These are phyloP conservation scores for Oleoguttula mirabilis DNA, from an alignment of 495 filamentous ascomycete species.

Conservation along the genomic window DNA sequence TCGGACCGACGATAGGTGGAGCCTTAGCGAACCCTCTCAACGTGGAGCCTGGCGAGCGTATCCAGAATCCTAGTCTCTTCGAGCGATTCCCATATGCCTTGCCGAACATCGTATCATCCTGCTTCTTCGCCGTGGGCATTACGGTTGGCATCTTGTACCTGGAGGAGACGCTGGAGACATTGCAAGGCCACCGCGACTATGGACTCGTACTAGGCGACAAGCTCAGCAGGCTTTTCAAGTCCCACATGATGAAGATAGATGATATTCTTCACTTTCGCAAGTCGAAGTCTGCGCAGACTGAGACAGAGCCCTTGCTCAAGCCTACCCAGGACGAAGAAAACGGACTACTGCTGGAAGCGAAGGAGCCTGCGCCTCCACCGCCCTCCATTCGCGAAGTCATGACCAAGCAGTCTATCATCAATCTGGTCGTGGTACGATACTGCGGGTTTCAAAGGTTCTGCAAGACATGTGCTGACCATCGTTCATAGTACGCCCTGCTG, in stretches of 20 bases:
- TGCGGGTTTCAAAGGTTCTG: too few relatives aligned
- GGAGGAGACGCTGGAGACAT: conserved; percentile 61
- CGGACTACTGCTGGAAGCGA: neutral
- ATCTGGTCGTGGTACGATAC: conserved; percentile 56
- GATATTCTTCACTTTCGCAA: conserved; percentile 16
- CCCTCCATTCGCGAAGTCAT: conserved; percentile 54
- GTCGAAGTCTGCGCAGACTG: neutral
- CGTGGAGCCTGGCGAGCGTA: conserved; percentile 51
- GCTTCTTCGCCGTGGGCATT: conserved; percentile 63
- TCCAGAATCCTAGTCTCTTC: conserved; percentile 45
- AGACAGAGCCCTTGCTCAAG: conserved; percentile 26
- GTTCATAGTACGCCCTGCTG: conserved; percentile 67
- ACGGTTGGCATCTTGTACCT: conserved; percentile 60
- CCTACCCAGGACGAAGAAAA: conserved; percentile 4
- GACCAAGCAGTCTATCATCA: conserved; percentile 59
- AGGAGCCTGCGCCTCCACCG: conserved; percentile 21
- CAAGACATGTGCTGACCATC: too few relatives aligned
- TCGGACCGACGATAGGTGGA: conserved; percentile 81
- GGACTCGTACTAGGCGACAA: conserved; percentile 53
- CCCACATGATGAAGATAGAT: conserved; percentile 12
- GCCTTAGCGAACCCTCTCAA: conserved; percentile 64
- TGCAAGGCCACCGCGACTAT: conserved; percentile 51
- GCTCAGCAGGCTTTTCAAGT: conserved; percentile 20
- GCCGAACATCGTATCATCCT: conserved; percentile 65
- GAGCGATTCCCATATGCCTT: conserved; percentile 65